A percentile compares a stretch with the other conserved stretches of the same genome.
phyloP scores from a whole-genome alignment of 2,329 filamentous ascomycete species.

The Phyllosticta capitalensis region DNA sequence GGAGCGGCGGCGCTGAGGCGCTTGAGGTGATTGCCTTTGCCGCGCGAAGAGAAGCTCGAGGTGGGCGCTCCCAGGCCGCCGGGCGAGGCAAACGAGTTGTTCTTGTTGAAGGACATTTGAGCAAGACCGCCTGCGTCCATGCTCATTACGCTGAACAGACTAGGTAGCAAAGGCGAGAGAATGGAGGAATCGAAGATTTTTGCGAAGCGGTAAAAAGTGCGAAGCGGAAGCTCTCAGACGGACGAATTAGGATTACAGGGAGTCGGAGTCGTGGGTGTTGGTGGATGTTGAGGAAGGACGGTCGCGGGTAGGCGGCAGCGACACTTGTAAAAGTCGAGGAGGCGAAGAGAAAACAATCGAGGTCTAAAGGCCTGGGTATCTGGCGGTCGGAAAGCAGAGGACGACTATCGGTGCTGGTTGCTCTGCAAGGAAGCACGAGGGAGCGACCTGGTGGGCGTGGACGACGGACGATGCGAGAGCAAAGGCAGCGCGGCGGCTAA shows the following conservation, averaged over 20 bases:
- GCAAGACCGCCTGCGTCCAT: slow-evolving; percentile 98
- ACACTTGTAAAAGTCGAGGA: neutral
- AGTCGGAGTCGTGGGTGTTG: neutral
- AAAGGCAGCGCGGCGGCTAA: slow-evolving; percentile 21
- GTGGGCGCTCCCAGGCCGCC: slow-evolving; percentile 63
- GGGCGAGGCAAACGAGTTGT: slow-evolving; percentile 47
- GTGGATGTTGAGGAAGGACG: too few relatives aligned
- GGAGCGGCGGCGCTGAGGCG: slow-evolving; percentile 70
- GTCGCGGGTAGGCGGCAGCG: neutral
- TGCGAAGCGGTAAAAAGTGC: too few relatives aligned
- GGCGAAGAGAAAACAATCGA: neutral
- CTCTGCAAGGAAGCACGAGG: slow-evolving; percentile 14
- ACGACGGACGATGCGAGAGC: slow-evolving; percentile 17
- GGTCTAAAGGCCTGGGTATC: slow-evolving; percentile 4
- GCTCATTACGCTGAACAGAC: slow-evolving; percentile 32
- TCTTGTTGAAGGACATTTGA: slow-evolving; percentile 85
- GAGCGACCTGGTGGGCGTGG: slow-evolving; percentile 30
- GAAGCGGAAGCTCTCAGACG: slow-evolving; percentile 14
- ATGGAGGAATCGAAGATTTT: slow-evolving; percentile 24
- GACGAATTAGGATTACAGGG: slow-evolving; percentile 9
- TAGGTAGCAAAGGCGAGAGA: slow-evolving; percentile 20
- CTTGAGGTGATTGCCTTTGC: slow-evolving; percentile 80
- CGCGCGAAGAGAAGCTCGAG: slow-evolving; percentile 75
- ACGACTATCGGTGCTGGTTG: slow-evolving; percentile 3
- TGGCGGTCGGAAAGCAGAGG: slow-evolving; percentile 1